Conservation (phyloP, 139 green algal genomes). For the Micractinium conductrix region DNA sequence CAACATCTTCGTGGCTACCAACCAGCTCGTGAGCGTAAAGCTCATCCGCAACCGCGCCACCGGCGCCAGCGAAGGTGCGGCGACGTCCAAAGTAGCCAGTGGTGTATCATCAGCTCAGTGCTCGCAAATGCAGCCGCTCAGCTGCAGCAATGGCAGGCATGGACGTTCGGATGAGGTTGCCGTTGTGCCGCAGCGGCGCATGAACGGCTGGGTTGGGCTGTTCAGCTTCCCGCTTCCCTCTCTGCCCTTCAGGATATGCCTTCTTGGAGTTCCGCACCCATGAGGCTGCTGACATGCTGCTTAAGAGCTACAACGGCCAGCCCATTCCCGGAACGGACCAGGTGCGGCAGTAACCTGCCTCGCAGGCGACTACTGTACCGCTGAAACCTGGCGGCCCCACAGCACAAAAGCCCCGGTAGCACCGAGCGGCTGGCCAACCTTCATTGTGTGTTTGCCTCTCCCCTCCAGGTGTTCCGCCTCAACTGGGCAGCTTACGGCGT, state of each 20-base stretch:
- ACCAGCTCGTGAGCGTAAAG: conserved; percentile 69
- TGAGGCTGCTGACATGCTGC: conserved; percentile 63
- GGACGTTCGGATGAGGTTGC: no score
- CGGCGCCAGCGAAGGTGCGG: conserved; percentile 62
- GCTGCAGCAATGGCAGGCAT: no score
- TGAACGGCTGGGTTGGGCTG: no score
- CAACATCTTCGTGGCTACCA: conserved; percentile 59
- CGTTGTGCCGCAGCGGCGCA: no score
- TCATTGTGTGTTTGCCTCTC: neutral
- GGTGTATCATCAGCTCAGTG: no score
- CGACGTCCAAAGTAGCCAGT: no score
- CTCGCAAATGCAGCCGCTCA: no score
- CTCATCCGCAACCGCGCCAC: conserved; percentile 85
- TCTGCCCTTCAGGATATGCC: conserved; percentile 62
- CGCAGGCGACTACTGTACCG: no score
- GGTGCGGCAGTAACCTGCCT: no score
- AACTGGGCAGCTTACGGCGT: conserved; percentile 88
- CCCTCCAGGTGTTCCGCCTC: conserved; percentile 69
- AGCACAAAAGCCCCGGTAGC: no score
- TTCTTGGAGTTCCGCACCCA: conserved; percentile 82
- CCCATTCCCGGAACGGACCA: conserved; percentile 75
- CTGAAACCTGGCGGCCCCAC: no score
- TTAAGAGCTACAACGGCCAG: conserved; percentile 73
- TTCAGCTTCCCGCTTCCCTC: no score
- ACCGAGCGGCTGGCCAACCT: neutral